Conservation (phyloP, 352 stramenopile species). For the Globisporangium paroecandrum region DNA sequence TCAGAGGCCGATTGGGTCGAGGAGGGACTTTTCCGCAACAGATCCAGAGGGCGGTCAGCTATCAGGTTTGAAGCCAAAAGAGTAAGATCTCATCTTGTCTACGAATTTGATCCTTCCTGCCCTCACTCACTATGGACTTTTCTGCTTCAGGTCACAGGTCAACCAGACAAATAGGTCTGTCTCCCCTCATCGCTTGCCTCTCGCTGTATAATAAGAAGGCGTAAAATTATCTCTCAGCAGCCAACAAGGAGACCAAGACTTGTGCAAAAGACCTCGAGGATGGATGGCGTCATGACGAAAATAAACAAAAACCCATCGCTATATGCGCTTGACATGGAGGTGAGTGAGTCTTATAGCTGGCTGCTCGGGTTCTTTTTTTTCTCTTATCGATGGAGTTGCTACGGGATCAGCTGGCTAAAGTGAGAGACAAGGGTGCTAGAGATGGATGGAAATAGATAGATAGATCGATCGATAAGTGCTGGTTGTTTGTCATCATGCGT, state of each 20-base stretch:
- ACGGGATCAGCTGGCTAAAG: neutral
- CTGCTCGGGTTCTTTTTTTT: neutral
- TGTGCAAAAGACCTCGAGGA: constrained; percentile 15
- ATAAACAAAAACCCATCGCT: constrained; percentile 1
- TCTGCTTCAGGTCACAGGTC: neutral
- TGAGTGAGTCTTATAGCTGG: neutral
- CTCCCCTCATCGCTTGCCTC: neutral
- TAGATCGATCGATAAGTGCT: neutral
- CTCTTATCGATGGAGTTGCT: neutral
- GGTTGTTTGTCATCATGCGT: neutral
- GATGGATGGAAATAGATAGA: neutral
- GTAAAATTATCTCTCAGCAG: constrained; percentile 15
- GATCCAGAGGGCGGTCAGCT: constrained; percentile 5
- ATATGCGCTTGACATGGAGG: neutral
- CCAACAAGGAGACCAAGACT: neutral
- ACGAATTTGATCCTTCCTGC: constrained; percentile 13
- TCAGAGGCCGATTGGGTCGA: neutral
- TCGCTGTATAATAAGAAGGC: constrained; percentile 11
- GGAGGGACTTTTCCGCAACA: constrained; percentile 9
- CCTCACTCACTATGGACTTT: neutral
- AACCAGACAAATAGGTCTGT: neutral
- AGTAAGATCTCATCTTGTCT: constrained; percentile 34
- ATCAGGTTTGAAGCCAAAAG: neutral
- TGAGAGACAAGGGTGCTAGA: neutral
- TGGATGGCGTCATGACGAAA: constrained; percentile 5